Conservation (phyloP, 768 basidiomycete species). For the Xerocomus brunneocitrinus region DNA sequence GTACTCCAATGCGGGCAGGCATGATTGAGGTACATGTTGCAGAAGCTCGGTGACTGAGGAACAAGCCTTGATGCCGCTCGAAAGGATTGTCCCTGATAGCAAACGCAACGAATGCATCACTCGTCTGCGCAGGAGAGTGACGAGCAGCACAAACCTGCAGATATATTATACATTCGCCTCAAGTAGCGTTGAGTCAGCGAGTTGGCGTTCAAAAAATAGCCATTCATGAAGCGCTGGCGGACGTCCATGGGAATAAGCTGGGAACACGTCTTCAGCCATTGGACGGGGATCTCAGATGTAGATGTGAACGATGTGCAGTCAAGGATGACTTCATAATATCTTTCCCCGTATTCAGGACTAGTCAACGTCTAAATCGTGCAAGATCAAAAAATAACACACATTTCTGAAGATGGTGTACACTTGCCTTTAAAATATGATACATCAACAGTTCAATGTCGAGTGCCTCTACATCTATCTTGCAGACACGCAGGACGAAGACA, state of each 20-base stretch:
- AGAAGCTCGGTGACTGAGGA: conserved; percentile 60
- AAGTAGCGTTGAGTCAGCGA: conserved; percentile 66
- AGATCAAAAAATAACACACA: background rate
- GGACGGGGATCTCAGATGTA: conserved; percentile 72
- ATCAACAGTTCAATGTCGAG: conserved; percentile 76
- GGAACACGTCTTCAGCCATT: conserved; percentile 75
- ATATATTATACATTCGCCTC: conserved; percentile 71
- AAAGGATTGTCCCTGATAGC: conserved; percentile 46
- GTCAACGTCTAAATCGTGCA: conserved; percentile 45
- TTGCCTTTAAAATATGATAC: conserved; percentile 72
- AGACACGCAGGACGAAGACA: conserved; percentile 60
- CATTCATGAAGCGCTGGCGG: conserved; percentile 51
- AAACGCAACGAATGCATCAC: background rate
- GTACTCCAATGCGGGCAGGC: conserved; percentile 44
- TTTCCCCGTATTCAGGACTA: conserved; percentile 42
- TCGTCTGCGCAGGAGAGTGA: background rate
- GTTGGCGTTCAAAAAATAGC: conserved; percentile 75
- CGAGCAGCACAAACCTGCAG: conserved; percentile 35
- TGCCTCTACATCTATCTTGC: conserved; percentile 72
- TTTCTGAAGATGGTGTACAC: conserved; percentile 6
- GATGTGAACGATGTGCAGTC: conserved; percentile 79
- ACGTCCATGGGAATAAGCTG: conserved; percentile 73
- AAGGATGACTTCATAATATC: conserved; percentile 65
- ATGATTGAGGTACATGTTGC: conserved; percentile 48
- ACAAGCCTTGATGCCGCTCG: conserved; percentile 52